phyloP scores from a whole-genome alignment of 768 basidiomycete genomes.

The Lentinula aciculospora region DNA sequence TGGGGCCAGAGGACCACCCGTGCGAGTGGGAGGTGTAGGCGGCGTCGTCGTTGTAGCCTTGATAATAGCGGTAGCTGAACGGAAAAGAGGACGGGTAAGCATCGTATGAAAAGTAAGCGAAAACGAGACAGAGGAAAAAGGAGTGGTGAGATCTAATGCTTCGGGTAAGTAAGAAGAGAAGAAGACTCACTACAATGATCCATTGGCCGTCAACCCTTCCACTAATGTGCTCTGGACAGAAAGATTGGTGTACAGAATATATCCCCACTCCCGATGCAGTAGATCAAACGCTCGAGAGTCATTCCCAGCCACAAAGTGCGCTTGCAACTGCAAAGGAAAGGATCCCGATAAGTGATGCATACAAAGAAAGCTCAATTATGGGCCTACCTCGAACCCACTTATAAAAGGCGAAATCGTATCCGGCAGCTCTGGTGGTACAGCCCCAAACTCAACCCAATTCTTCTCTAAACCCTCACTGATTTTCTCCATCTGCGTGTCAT shows the following conservation, averaged over 20 bases:
- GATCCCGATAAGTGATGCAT: background rate
- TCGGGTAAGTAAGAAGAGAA: background rate
- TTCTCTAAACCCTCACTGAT: slow-evolving; percentile 42
- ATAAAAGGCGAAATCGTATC: slow-evolving; percentile 60
- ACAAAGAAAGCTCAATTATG: background rate
- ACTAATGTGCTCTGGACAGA: slow-evolving; percentile 53
- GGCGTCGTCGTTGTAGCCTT: slow-evolving; percentile 52
- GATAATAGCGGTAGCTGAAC: slow-evolving; percentile 42
- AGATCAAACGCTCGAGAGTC: slow-evolving; percentile 48
- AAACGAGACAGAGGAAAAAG: no score
- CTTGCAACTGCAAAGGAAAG: slow-evolving; percentile 36
- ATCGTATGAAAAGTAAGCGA: background rate
- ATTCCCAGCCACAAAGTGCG: slow-evolving; percentile 50
- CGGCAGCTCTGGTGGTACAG: slow-evolving; percentile 50
- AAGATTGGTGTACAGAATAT: slow-evolving; percentile 50
- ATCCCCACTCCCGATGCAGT: slow-evolving; percentile 51
- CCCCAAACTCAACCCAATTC: slow-evolving; percentile 50
- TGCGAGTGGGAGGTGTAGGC: slow-evolving; percentile 57
- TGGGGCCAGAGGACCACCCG: slow-evolving; percentile 56
- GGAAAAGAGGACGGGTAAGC: background rate
- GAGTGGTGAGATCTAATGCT: background rate
- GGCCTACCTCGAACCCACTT: slow-evolving; percentile 47
- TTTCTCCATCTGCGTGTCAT: slow-evolving; percentile 27
- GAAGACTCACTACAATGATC: slow-evolving; percentile 39
- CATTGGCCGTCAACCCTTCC: slow-evolving; percentile 55